Percentiles rank a stretch among this genome's conserved stretches.
Evolutionary conservation across 106 monocot genomes (phyloP).

Genomic region (Dendrobium catenatum): DNA sequence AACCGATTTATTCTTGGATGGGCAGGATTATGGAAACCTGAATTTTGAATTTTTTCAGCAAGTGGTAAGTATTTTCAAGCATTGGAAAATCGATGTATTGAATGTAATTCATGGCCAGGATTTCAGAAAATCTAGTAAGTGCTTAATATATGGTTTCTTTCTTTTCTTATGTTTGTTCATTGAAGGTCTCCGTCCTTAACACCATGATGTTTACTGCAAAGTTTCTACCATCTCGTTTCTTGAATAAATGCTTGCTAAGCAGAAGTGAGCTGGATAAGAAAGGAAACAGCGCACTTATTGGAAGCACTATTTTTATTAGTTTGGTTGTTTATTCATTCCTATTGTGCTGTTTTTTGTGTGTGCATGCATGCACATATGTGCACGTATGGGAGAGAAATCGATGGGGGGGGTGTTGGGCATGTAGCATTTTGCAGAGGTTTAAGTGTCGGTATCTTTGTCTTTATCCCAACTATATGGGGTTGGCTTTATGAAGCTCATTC

Average conservation of each 20-base stretch:
- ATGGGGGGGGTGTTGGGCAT: no score
- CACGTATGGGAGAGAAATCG: no score
- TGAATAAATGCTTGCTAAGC: background rate
- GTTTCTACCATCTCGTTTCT: background rate
- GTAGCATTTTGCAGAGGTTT: no score
- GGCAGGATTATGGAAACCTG: background rate
- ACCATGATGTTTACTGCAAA: background rate
- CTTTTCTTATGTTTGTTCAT: background rate
- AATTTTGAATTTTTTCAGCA: background rate
- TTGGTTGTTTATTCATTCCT: no score
- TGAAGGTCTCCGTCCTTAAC: background rate
- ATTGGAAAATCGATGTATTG: background rate
- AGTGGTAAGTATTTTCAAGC: background rate
- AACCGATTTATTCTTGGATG: constrained; percentile 1
- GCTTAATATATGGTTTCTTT: background rate
- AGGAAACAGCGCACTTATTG: background rate
- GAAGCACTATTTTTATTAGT: no score
- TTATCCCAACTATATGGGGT: no score
- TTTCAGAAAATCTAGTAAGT: background rate
- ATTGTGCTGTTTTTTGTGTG: no score
- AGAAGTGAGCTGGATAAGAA: background rate
- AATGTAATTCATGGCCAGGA: background rate
- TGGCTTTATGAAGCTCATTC: no score
- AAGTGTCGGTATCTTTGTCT: no score
- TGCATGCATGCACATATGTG: no score